Base-by-base conservation (phyloP, 108 stramenopile genomes). In the Parmales sp. region DNA sequence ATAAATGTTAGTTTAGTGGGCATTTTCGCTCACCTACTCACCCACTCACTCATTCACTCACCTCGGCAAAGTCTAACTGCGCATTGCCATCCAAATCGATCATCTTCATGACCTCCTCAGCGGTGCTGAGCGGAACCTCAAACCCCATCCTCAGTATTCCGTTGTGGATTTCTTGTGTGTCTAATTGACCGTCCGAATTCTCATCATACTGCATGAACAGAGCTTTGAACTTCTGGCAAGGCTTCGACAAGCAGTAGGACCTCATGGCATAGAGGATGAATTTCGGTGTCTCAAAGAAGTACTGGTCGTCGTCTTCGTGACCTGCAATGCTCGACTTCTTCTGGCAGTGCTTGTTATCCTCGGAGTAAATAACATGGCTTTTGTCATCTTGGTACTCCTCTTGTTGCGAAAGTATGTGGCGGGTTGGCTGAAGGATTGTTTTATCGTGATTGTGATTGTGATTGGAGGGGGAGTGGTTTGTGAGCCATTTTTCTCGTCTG, bases 191-290 rank as follows among this genome's bases (percentile, higher is more conserved):
- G 20, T 60, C 31, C 13, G 31, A 18, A 34, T 60, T 34, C 36
- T 60, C 54, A 60, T 60, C 54, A 16, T 60, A 60, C 31, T 60
- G 54, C 54, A 60, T 60, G 54, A 60, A 60, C 31, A 60, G 54
- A 29, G 29, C 54, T 34, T 60, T 60, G 54, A 60, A 60, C 54
- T 60, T 60, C 5, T 60, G 54, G 31, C 3, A 3, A 16, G 54
- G 54, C 54, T 60, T 60, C 16, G 29, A 34, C 1, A 60, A 34
- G 54, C 54, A 60, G 26, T 60, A 60, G 29, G 29, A 34, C 26
- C 54, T 11, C 13, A 60, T 60, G 1, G 54, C 29, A 34, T 60
- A 60, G 28, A 60, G 54, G 54, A 60, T 60, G 26, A 34, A 28
- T 16, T 60, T 60, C 13, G 54, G 28, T 4, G 29, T 19, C 16